Evolutionary conservation across 768 basidiomycete genomes (phyloP).

Genomic region (Mycena leptocephala): DNA sequence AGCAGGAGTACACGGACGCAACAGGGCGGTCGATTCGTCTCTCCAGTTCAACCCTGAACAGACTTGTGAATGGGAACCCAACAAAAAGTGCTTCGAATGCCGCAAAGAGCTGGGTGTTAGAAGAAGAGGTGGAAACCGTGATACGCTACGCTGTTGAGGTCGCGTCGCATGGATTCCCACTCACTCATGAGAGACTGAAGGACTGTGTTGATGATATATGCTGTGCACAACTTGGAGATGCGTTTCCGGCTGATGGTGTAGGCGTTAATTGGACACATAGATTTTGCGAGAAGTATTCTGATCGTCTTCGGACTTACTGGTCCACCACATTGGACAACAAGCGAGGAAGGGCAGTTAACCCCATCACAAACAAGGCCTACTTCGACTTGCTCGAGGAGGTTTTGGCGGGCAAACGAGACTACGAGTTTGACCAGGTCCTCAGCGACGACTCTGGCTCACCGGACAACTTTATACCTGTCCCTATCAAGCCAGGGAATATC

Average conservation of each 20-base stretch:
- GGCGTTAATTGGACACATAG: slow-evolving; percentile 44
- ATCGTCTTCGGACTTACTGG: slow-evolving; percentile 39
- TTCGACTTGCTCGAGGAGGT: slow-evolving; percentile 41
- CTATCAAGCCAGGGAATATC: slow-evolving; percentile 32
- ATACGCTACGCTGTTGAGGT: slow-evolving; percentile 38
- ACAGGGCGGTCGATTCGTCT: not conserved
- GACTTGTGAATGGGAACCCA: not conserved
- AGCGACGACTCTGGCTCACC: not conserved
- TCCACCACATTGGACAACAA: slow-evolving; percentile 38
- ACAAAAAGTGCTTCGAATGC: slow-evolving; percentile 9
- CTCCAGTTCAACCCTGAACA: not conserved
- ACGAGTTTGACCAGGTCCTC: slow-evolving; percentile 21
- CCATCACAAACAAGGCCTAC: slow-evolving; percentile 42
- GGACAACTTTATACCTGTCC: not conserved
- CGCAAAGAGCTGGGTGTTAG: not conserved
- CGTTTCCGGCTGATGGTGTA: slow-evolving; percentile 37
- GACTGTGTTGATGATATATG: slow-evolving; percentile 39
- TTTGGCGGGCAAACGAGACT: slow-evolving; percentile 24
- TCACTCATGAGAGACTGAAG: slow-evolving; percentile 41
- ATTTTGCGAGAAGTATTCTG: slow-evolving; percentile 42
- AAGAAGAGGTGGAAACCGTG: slow-evolving; percentile 36
- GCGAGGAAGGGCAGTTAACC: slow-evolving; percentile 47
- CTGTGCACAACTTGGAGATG: slow-evolving; percentile 28
- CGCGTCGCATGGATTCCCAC: slow-evolving; percentile 48
- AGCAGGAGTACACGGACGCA: not conserved